These are phyloP conservation scores for Limonomyces culmigenus DNA, from an alignment of 1,284 basidiomycete genomes.

Conservation along the genomic window DNA sequence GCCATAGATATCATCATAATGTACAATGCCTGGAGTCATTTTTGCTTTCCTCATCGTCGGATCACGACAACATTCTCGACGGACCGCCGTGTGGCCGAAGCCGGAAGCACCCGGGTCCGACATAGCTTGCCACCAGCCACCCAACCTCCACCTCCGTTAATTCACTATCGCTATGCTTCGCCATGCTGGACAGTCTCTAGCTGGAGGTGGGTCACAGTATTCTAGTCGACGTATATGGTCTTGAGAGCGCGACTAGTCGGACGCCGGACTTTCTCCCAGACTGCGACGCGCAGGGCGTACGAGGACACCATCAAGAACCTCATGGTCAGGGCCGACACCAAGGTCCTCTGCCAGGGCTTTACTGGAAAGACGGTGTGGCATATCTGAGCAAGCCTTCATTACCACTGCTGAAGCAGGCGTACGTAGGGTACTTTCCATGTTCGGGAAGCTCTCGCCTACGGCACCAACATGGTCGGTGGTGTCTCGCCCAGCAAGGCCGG, in stretches of 20 bases:
- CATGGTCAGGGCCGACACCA: conserved; percentile 88
- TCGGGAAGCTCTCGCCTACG: conserved; percentile 86
- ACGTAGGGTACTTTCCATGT: conserved; percentile 91
- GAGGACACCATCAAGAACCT: conserved; percentile 87
- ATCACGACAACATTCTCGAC: too few relatives aligned
- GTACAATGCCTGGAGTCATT: conserved; percentile 36
- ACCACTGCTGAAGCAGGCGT: conserved; percentile 1
- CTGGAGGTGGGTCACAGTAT: conserved; percentile 26
- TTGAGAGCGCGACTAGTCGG: conserved; percentile 23
- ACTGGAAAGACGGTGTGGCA: conserved; percentile 79
- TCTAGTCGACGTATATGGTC: neutral
- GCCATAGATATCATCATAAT: conserved; percentile 28
- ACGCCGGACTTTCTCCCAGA: conserved; percentile 67
- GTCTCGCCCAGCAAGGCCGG: conserved; percentile 98
- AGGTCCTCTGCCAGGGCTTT: conserved; percentile 85
- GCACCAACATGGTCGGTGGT: conserved; percentile 95
- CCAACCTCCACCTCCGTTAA: neutral
- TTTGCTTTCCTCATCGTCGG: conserved; percentile 18
- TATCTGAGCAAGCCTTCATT: neutral
- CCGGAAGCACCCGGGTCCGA: neutral
- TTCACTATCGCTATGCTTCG: conserved; percentile 29
- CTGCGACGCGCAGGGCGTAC: conserved; percentile 57
- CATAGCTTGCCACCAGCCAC: neutral
- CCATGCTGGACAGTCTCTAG: conserved; percentile 36
- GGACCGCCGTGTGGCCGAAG: too few relatives aligned